phyloP scores from a whole-genome alignment of 805 yeast genomes.

The Metschnikowia koreensis region DNA sequence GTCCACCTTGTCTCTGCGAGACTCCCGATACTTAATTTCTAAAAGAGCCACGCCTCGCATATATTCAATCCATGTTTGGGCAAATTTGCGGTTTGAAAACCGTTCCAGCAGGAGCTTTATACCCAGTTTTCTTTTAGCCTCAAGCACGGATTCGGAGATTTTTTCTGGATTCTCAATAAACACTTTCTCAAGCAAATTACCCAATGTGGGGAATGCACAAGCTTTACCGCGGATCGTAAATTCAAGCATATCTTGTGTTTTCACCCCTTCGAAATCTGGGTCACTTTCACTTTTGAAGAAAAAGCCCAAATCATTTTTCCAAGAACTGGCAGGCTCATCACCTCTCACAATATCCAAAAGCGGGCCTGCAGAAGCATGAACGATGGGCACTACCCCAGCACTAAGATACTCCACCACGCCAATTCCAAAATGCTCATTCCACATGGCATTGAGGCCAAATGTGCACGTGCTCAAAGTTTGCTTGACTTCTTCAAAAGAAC shows the following conservation, averaged over 20 bases:
- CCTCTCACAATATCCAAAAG: slow-evolving; percentile 70
- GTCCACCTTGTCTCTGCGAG: slow-evolving; percentile 26
- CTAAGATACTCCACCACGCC: slow-evolving; percentile 92
- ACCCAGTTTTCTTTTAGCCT: slow-evolving; percentile 47
- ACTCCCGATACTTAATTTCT: slow-evolving; percentile 29
- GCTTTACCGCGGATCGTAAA: slow-evolving; percentile 7
- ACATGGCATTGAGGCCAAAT: slow-evolving; percentile 92
- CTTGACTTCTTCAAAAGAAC: slow-evolving; percentile 63
- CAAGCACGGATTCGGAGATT: slow-evolving; percentile 31
- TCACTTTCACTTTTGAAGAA: slow-evolving; percentile 71
- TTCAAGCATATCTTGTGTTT: slow-evolving; percentile 9
- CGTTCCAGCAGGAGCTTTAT: slow-evolving; percentile 43
- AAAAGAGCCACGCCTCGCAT: slow-evolving; percentile 18
- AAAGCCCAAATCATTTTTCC: slow-evolving; percentile 63
- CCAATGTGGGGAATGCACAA: slow-evolving; percentile 44
- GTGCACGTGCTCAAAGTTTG: slow-evolving; percentile 53
- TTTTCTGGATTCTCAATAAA: slow-evolving; percentile 32
- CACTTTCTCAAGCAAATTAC: slow-evolving; percentile 47
- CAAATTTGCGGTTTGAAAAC: slow-evolving; percentile 64
- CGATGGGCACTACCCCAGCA: slow-evolving; percentile 82
- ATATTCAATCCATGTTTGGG: slow-evolving; percentile 47
- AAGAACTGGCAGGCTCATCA: slow-evolving; percentile 13
- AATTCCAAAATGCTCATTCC: slow-evolving; percentile 99
- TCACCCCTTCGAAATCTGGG: slow-evolving; percentile 54
- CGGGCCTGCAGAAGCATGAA: slow-evolving; percentile 97